Base-by-base conservation (phyloP, 805 yeast species). In the Saccharomycopsis olivae region DNA sequence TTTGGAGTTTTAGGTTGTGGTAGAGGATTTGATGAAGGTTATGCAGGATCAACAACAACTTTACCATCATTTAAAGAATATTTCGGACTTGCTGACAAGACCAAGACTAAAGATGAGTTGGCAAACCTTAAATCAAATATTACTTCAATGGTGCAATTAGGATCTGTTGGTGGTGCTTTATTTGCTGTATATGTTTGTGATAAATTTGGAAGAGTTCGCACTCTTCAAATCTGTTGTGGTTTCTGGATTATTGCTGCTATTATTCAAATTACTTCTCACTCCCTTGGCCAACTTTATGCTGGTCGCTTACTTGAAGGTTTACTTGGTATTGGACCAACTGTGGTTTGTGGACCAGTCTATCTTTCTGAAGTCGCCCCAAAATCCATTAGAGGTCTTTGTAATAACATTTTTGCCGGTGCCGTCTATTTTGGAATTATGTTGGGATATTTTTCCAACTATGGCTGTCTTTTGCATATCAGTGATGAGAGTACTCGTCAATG, bases 301-400 rank as follows among this genome's bases (percentile, higher is more conserved):
- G 92, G 92, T 33, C 65, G 92, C 52, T 69, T 73, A 24, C 61
- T 83, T 47, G 76, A 83, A 14, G 94, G 94, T 19, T 47, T 78
- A 4, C 51, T 66, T 4, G 83, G 86, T 38, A 82, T 82, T 44
- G 94, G 94, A 46, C 65, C 73, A 21, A 65, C 80, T 16, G 76
- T 88, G 20, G 79, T 87, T 23, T 66, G 75, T 45, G 79, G 81
- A 28, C 86, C 88, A 19, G 57, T 82, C 47, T 82, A 81, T 55
- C 84, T 79, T 61, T 80, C 88, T 25, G 94, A 82, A 57, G 77
- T 82, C 28, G 72, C 86, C 14, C 92, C 92, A 20, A 75, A 71
- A 51, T 76, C 81, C 68, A 72, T 82, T 37, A 68, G 94, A 62
- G 94, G 94, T 51, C 73, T 86, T 14, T 66, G 79, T 46, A 86